These are phyloP conservation scores for Phallus indusiatus DNA, from an alignment of 768 basidiomycete species.

Conservation along the genomic window DNA sequence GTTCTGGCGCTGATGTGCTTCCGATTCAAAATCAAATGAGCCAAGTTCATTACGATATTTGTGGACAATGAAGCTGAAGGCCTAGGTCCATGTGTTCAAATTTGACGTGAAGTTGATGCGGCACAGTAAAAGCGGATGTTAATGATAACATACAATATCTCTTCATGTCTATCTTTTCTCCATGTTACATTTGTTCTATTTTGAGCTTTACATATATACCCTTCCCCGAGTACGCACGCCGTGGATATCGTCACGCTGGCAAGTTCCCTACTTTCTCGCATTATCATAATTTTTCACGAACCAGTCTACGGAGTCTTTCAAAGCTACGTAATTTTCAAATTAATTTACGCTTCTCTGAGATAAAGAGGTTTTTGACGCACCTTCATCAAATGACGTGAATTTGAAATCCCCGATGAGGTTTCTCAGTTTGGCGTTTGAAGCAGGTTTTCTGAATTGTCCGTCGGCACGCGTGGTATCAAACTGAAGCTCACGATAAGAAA, in stretches of 20 bases:
- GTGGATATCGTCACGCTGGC: not conserved
- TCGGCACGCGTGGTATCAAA: slow-evolving; percentile 82
- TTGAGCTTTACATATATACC: too few relatives aligned
- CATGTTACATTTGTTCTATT: too few relatives aligned
- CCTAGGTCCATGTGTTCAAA: not conserved
- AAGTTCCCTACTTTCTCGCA: slow-evolving; percentile 47
- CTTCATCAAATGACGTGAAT: slow-evolving; percentile 87
- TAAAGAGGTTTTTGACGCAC: slow-evolving; percentile 29
- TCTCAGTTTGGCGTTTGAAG: slow-evolving; percentile 82
- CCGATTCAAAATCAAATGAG: too few relatives aligned
- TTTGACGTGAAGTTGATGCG: not conserved
- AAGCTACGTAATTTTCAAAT: slow-evolving; percentile 34
- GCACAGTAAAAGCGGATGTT: not conserved
- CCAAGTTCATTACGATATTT: too few relatives aligned
- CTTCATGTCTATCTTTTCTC: too few relatives aligned
- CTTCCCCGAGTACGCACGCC: not conserved
- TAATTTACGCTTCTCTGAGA: not conserved
- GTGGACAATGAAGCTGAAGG: too few relatives aligned
- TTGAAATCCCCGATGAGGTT: slow-evolving; percentile 65
- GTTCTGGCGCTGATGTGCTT: too few relatives aligned
- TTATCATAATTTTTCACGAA: slow-evolving; percentile 73
- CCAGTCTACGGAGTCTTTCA: slow-evolving; percentile 76
- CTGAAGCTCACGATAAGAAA: slow-evolving; percentile 27
- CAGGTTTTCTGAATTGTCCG: slow-evolving; percentile 94
- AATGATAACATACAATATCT: not conserved